Evolutionary conservation across 306 rosid genomes (phyloP), one percentile per base, ranked within the genome.

Genomic region (Prunus mira): DNA sequence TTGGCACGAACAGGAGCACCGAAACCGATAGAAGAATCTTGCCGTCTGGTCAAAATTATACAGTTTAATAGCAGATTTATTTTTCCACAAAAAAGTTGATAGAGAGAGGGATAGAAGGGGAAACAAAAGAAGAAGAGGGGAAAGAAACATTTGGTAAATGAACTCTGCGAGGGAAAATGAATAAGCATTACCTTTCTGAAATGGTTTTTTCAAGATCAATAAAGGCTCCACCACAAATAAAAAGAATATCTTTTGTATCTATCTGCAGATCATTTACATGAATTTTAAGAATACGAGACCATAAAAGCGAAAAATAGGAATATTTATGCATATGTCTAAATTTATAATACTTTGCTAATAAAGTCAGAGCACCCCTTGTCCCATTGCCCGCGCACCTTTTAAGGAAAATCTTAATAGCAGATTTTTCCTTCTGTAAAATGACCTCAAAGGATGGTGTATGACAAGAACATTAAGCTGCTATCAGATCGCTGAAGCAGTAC

Each of bases 1-100:
- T 89, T 94, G 62, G 98, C 95, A 82, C 97, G 97, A 51, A 94
- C 83, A 60, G 98, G 96, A 68, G 98, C 97, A 81, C 98, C 98
- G 54, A 92, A 94, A 65, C 98, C 98, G 79, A 94, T 94, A 5
- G 98, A 94, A 80, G 98, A 94, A 80, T 94, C 97, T 79, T 92
- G 97, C 27, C 98, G 93, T 83, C 98, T 94, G 93, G 66, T 80
- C 65, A 72, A 15, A 55, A 41, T 55, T 56, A 56, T 30, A 72
- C 75, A 78, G 83, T 81, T 80, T 63, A 75, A 73, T 69, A 45
- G 60, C 58, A 61, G 0, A 67, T 34, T 55, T 65, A 66, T 76
- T 70, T 54, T 22, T 38, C 9, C 15, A 57, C 4, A 7, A 56
- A 47, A 45, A 52, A 4, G 55, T 74, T 57, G 9, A 60, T 58